Base-by-base conservation (phyloP, 176 grass and related monocot genomes). In the Cenchrus americanus region DNA sequence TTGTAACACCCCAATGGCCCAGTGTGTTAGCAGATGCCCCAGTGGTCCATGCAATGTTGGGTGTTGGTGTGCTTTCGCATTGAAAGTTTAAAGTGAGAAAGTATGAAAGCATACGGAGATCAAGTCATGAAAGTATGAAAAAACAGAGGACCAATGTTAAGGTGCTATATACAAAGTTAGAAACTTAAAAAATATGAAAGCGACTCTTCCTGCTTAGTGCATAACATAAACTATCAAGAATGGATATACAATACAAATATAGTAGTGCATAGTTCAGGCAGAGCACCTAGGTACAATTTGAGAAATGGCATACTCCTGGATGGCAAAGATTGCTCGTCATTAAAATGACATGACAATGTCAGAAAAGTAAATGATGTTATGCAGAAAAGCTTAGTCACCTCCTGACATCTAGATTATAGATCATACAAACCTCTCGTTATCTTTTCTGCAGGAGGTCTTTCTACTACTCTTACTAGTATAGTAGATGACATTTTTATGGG, bases 311-410 rank as follows among this genome's bases (percentile, higher is more conserved):
- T 9, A 27, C 27, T 30, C 27, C 27, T 30, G 27, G 34, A 40
- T 18, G 55, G 37, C n/a, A 67, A 62, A 17, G 5, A 9, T 4
- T 50, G 49, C 12, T 14, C 42, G 21, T 27, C 60, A 26, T 12
- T 77, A 34, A 53, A 26, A 58, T 6, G 53, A 48, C 6, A 60
- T 47, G 18, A 5, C 1, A 19, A 68, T 22, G 50, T 61, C 51
- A 50, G 62, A 87, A 48, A 75, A 37, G 13, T 14, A 34, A 22
- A 82, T 18, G 61, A 81, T 50, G 51, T 49, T 76, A 66, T 49
- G 26, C 18, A 60, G 6, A 71, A 67, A 77, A 80, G 12, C 10
- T 30, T 30, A 30, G 27, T 30, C 27, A 30, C 27, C 27, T 30
- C 27, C 27, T 30, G 1, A 30, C 27, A 30, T 30, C 27, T 30